A percentile compares a stretch with the other conserved stretches of the same genome.
Conservation (phyloP, 495 filamentous ascomycete genomes). For the Halenospora varia region DNA sequence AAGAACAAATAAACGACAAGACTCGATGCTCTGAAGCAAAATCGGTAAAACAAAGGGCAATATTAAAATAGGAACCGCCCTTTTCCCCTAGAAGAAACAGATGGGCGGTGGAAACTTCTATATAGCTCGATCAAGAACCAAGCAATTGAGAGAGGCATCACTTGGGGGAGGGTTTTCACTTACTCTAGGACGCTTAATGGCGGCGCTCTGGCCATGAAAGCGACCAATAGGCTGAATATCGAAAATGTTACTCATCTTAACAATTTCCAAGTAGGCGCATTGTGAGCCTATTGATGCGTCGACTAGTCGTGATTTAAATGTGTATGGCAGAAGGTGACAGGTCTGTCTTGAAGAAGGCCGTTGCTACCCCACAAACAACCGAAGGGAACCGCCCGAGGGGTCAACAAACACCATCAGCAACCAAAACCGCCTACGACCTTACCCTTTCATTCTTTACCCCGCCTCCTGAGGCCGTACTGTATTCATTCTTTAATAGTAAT, state of each 20-base stretch:
- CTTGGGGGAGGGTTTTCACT: constrained; percentile 19
- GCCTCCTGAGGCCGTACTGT: too few species aligned
- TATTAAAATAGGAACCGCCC: too few species aligned
- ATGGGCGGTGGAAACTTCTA: too few species aligned
- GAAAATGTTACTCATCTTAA: constrained; percentile 40
- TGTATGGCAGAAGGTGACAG: neutral
- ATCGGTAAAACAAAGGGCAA: too few species aligned
- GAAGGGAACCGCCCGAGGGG: constrained; percentile 12
- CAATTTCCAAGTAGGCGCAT: constrained; percentile 1
- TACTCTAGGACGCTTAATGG: constrained; percentile 67
- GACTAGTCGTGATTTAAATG: neutral
- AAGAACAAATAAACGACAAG: neutral
- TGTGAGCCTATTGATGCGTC: neutral
- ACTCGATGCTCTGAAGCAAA: neutral
- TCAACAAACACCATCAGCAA: neutral
- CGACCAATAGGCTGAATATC: constrained; percentile 59
- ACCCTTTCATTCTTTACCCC: neutral
- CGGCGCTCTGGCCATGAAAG: constrained; percentile 55
- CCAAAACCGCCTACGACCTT: neutral
- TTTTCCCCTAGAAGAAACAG: too few species aligned
- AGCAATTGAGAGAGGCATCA: too few species aligned
- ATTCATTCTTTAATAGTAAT: too few species aligned
- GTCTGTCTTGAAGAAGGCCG: neutral
- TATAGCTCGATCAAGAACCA: too few species aligned
- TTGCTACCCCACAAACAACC: constrained; percentile 5